Percentiles rank a stretch among this genome's conserved stretches.
Conservation (phyloP, 306 rosid species). For the Glycine soja region DNA sequence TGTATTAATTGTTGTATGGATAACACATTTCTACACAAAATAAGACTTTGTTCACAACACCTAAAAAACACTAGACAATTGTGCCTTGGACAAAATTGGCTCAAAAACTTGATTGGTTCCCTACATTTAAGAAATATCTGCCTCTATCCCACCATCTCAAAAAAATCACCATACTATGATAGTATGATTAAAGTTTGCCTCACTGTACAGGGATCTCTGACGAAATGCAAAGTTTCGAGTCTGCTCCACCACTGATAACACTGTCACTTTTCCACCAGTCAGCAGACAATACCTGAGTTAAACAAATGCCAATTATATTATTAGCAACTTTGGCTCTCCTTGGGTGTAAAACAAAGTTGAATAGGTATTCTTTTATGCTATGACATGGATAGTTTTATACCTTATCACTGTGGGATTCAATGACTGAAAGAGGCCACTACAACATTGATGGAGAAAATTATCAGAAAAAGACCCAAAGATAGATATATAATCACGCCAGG, state of each 20-base stretch:
- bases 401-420: constrained; percentile 84
- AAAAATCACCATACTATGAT: background rate
- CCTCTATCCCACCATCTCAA: background rate
- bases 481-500: background rate
- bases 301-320: constrained; percentile 21
- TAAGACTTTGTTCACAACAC: too few relatives aligned
- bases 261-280: constrained; percentile 93
- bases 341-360: too few relatives aligned
- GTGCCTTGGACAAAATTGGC: constrained; percentile 47
- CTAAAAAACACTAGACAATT: background rate
- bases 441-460: constrained; percentile 43
- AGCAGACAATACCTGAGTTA: constrained; percentile 76
- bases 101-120: background rate
- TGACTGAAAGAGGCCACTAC: constrained; percentile 91
- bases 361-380: background rate
- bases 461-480: background rate
- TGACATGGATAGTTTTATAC: constrained; percentile 44
- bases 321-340: background rate
- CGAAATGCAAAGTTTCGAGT: constrained; percentile 80
- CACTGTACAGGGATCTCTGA: constrained; percentile 66
- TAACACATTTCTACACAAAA: too few relatives aligned
- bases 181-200: constrained; percentile 39
- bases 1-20: too few relatives aligned
- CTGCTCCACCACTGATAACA: constrained; percentile 89
- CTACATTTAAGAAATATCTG: constrained; percentile 16